Base-by-base conservation (phyloP, 2,329 filamentous ascomycete species). In the Aspergillus sp. region DNA sequence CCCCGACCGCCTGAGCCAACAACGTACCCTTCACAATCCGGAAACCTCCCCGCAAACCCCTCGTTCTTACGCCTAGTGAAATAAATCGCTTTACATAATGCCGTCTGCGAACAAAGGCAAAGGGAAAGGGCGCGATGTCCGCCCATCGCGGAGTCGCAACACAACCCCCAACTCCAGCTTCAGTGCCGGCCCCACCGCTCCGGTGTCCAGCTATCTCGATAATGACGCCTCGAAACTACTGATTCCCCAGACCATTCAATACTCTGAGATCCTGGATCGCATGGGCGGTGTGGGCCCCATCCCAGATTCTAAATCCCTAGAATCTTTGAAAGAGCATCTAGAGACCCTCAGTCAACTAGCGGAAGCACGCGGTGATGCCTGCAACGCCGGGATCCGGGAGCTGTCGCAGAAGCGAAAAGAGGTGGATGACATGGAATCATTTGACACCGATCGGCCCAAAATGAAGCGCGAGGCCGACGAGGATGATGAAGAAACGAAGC, bases 331-430 rank as follows among this genome's bases (percentile, higher is more conserved):
- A 59, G 79, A 82, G 49, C 79, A 83, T 58, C 74, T 88, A 63
- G 83, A 84, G 65, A 77, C 72, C 32, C 79, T 88, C 66, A 82
- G 83, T 67, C 81, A 87, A 59, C 75, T 82, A 58, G 84, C 87
- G 54, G 82, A 85, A 68, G 76, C 79, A 56, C 81, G 86, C 52
- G 81, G 81, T 26, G 83, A 86, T 61, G 78, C 80, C 18, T 87
- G 85, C 69, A 85, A 88, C 69, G 79, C 80, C 20, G 82, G 82
- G 20, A 84, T 89, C 75, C 77, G 86, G 52, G 83, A 87, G 64
- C 77, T 88, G 62, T 82, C 83, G 31, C 80, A 82, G 65, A 81
- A 82, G 67, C 78, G 82, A 64, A 88, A 87, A 69, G 82, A 85
- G 60, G 77, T 84, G 7, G 78, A 85, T 42, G 81, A 85, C 51